Base-by-base conservation (phyloP, 2,329 filamentous ascomycete genomes). In the Stemphylium beticola region DNA sequence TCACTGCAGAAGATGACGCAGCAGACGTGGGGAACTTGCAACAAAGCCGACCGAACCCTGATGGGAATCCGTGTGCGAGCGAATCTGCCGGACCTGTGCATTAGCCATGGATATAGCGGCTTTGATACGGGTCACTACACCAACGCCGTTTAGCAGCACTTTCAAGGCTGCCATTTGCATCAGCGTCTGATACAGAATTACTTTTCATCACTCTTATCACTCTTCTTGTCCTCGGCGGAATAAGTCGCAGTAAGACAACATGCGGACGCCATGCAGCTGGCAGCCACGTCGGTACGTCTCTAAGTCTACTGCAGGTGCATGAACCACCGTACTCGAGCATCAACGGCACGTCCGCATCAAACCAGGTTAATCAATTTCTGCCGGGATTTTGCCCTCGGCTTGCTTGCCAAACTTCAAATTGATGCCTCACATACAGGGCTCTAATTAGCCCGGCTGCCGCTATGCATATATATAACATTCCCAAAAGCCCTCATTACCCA, bases 1-100 rank as follows among this genome's bases (percentile, higher is more conserved):
- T 57, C 39, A 36, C 50, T 43, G 36, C 40, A 51, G 37, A 49
- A 53, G 55, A 65, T 68, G 65, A 68, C 65, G 65, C 64, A 67
- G 55, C 48, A 29, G 55, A 50, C 64, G 64, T 65, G 62, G 61
- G 64, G 60, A 59, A 55, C 60, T 36, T 56, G 50, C 49, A 56
- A 57, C 52, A 55, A 46, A 55, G 55, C 57, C 53, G 58, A 51
- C 41, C 41, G 40, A 43, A 46, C 37, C 48, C 39, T 43, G 51
- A 31, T 22, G 41, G 41, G 17, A 24, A 24, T 24, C 8, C 22
- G 22, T 7, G 22, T 24, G 22, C 22, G 22, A 24, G 22, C 22
- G 22, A 24, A 24, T 24, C 22, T 24, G 22, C 22, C 22, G 22
- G 22, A 7, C 22, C 22, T 24, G 22, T 24, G 22, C 5, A 24